phyloP scores from a whole-genome alignment of 495 filamentous ascomycete genomes.

The Aspergillus steynii region DNA sequence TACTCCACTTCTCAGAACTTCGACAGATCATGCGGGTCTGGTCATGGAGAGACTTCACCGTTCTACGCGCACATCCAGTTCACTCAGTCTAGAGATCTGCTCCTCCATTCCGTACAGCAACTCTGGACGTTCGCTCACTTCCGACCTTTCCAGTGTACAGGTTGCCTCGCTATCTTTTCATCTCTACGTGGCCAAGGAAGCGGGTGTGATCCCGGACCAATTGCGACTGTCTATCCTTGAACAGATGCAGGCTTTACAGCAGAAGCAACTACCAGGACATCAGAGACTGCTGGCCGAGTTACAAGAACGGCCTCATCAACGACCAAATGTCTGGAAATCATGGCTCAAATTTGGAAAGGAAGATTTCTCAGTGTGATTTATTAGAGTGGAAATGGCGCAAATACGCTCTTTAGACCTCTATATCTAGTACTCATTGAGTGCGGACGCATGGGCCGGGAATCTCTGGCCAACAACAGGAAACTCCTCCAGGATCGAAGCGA shows the following conservation, averaged over 20 bases:
- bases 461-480: constrained; percentile 4
- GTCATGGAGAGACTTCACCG: not conserved
- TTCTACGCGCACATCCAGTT: not conserved
- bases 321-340: constrained; percentile 4
- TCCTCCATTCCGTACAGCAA: not conserved
- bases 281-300: not conserved
- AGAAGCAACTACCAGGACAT: not conserved
- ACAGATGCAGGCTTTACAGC: not conserved
- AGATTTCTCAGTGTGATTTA: constrained; percentile 5
- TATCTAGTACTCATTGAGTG: constrained; percentile 10
- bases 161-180: constrained; percentile 5
- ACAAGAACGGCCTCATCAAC: not conserved
- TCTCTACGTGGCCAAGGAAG: constrained; percentile 4
- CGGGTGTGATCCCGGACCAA: not conserved
- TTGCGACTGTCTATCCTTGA: not conserved
- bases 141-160: not conserved
- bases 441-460: not conserved
- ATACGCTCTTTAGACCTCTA: not conserved
- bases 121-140: not conserved
- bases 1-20: not conserved
- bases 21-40: not conserved
- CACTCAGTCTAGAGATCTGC: constrained; percentile 1
- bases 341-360: constrained; percentile 9
- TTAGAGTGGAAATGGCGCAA: not conserved
- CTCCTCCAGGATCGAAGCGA: constrained; percentile 36